phyloP scores from a whole-genome alignment of 179 eudicot species.

The Carnegiea gigantea region DNA sequence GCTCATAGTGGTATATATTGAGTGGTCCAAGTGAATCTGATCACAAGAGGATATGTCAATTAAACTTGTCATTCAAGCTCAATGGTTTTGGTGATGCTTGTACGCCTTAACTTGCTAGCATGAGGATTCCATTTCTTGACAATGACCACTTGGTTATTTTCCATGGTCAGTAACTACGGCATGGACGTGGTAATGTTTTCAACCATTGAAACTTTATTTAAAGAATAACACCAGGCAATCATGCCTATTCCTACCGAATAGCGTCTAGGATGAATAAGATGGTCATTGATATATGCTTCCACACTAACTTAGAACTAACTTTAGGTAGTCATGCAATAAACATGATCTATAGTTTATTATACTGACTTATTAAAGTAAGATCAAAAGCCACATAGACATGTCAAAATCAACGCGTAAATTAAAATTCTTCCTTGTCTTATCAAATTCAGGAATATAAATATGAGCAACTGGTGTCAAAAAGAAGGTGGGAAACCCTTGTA shows the following conservation, averaged over 20 bases:
- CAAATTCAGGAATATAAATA: background rate
- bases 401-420: background rate
- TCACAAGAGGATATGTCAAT: background rate
- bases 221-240: background rate
- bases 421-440: constrained; percentile 2
- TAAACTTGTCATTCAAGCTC: background rate
- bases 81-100: background rate
- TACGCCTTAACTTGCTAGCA: background rate
- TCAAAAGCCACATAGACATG: background rate
- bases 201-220: background rate
- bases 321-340: background rate
- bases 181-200: background rate
- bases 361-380: background rate
- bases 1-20: background rate
- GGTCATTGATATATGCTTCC: background rate
- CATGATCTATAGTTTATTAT: background rate
- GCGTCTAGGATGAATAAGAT: background rate
- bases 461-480: background rate
- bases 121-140: background rate
- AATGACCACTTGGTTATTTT: background rate
- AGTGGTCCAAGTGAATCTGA: background rate
- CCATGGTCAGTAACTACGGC: background rate
- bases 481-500: background rate
- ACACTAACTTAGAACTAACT: background rate
- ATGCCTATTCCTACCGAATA: background rate